Evolutionary conservation across 2,329 filamentous ascomycete genomes (phyloP).

Genomic region (Orbilia quercus): DNA sequence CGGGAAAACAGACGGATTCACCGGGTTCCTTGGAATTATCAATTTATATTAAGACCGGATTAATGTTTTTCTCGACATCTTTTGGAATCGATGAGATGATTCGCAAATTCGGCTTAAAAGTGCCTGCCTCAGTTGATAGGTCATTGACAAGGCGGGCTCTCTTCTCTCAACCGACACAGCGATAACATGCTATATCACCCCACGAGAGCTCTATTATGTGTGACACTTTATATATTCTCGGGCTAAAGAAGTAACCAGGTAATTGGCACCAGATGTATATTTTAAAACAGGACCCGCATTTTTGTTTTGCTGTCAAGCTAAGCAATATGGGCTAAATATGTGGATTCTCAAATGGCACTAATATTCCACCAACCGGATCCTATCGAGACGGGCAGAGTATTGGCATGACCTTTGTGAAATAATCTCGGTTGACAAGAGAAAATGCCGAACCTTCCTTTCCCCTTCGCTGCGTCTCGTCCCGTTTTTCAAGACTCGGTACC

Average conservation of each 20-base stretch:
- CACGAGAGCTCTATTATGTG: conserved; percentile 4
- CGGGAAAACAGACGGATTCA: not conserved
- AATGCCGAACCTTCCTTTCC: too few species aligned
- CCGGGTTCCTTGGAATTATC: too few species aligned
- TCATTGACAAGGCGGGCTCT: too few species aligned
- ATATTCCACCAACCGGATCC: conserved; percentile 54
- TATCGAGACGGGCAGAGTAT: not conserved
- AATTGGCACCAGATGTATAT: conserved; percentile 1
- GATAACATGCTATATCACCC: too few species aligned
- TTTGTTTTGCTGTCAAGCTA: not conserved
- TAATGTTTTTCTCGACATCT: too few species aligned
- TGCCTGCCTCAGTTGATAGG: not conserved
- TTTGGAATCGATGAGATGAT: not conserved
- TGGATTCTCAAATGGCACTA: conserved; percentile 1
- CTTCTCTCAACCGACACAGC: not conserved
- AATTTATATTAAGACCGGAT: too few species aligned
- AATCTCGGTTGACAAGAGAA: too few species aligned
- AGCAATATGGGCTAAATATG: conserved; percentile 25
- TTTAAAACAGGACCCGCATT: too few species aligned
- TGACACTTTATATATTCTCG: not conserved
- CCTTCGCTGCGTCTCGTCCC: too few species aligned
- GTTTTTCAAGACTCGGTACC: too few species aligned
- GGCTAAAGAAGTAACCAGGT: conserved; percentile 7
- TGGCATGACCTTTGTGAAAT: too few species aligned
- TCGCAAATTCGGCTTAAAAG: conserved; percentile 3